phyloP scores from a whole-genome alignment of 179 eudicot species.

The Kewa caespitosa region DNA sequence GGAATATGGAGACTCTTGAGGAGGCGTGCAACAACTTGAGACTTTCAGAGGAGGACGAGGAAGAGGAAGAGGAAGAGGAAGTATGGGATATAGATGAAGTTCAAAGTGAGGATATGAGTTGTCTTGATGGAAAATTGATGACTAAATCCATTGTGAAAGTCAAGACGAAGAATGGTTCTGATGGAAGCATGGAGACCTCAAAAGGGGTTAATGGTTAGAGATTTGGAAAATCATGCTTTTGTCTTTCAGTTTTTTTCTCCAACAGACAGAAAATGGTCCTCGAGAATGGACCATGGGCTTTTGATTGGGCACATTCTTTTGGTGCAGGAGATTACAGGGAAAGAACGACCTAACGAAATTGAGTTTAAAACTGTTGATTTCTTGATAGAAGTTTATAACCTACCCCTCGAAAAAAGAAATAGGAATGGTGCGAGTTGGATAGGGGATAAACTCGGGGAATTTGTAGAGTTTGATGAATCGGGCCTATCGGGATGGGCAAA shows the following conservation, averaged over 20 bases:
- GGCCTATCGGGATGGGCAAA: not conserved
- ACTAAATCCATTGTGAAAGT: not conserved
- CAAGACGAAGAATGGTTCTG: not conserved
- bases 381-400: not conserved
- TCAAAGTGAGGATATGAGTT: not conserved
- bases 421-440: not conserved
- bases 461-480: not conserved
- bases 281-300: not conserved
- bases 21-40: too few species aligned
- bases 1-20: too few species aligned
- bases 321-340: not conserved
- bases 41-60: too few species aligned
- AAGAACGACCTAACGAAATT: not conserved
- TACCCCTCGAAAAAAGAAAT: not conserved
- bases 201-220: not conserved
- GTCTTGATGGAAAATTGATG: not conserved
- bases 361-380: too few species aligned
- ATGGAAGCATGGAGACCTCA: not conserved
- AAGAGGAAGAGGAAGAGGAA: too few species aligned
- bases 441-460: not conserved
- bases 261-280: not conserved
- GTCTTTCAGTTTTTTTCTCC: not conserved
- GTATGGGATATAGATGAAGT: too few species aligned
- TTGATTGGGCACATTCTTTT: not conserved
- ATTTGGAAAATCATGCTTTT: not conserved